Conservation (phyloP, 75 land plant genomes). For the Chamaecyparis obtusa region DNA sequence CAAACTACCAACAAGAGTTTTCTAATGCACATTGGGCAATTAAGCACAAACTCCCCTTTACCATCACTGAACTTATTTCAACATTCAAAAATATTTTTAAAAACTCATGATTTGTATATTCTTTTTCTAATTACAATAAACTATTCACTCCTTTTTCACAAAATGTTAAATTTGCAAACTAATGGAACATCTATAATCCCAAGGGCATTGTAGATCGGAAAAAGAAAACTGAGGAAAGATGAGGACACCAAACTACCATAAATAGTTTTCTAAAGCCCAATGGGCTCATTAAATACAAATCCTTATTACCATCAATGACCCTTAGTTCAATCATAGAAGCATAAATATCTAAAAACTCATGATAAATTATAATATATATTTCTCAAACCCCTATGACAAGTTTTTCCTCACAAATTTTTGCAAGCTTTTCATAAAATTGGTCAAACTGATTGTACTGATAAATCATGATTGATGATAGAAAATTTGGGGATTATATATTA, state of each 20-base stretch:
- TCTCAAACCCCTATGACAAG: too few relatives aligned
- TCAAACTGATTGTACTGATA: too few relatives aligned
- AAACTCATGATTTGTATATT: neutral
- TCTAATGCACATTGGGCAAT: neutral
- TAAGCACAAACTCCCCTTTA: too few relatives aligned
- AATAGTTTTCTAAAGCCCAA: neutral
- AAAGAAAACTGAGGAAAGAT: neutral
- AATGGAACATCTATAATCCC: neutral
- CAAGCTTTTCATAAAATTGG: too few relatives aligned
- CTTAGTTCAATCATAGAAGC: too few relatives aligned
- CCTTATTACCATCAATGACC: neutral
- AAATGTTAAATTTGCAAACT: neutral
- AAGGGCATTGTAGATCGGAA: neutral
- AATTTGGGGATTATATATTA: too few relatives aligned
- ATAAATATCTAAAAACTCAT: too few relatives aligned
- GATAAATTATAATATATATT: too few relatives aligned
- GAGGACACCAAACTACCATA: neutral
- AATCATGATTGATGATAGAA: too few relatives aligned
- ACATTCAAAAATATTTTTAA: too few relatives aligned
- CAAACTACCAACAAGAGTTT: neutral
- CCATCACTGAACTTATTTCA: too few relatives aligned
- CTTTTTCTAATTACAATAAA: neutral
- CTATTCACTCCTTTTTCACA: neutral
- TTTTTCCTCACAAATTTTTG: too few relatives aligned
- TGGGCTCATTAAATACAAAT: neutral